A percentile compares a stretch with the other conserved stretches of the same genome.
Evolutionary conservation across 805 yeast species (phyloP).

Genomic region (Wickerhamomyces ciferrii): DNA sequence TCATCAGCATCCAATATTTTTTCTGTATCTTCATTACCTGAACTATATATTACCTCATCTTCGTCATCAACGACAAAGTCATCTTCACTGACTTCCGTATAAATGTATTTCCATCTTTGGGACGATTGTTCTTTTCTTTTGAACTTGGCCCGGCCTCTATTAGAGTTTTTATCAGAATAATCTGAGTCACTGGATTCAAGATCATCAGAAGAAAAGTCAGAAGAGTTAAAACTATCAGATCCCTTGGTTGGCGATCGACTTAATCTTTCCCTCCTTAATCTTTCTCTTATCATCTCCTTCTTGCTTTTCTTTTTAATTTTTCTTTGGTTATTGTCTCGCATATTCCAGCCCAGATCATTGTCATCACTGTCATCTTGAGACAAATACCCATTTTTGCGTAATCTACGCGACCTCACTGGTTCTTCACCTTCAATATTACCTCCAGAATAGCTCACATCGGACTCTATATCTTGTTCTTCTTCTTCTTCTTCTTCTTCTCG

Average conservation of each 20-base stretch:
- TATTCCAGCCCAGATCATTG: too few species aligned
- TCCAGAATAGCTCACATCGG: not conserved
- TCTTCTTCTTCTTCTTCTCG: not conserved
- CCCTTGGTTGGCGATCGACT: too few species aligned
- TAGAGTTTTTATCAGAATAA: not conserved
- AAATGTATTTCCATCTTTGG: too few species aligned
- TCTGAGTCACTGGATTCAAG: not conserved
- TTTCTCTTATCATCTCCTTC: too few species aligned
- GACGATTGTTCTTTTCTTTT: not conserved
- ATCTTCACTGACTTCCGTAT: conserved; percentile 3
- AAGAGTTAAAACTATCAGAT: too few species aligned
- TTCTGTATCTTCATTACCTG: not conserved
- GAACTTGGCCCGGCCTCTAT: not conserved
- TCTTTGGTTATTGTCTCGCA: too few species aligned
- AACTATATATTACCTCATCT: not conserved
- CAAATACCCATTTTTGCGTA: not conserved
- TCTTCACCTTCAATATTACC: not conserved
- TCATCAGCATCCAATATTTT: not conserved
- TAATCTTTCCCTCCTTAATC: too few species aligned
- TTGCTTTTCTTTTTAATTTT: too few species aligned
- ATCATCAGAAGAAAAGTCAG: not conserved
- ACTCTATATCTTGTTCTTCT: not conserved
- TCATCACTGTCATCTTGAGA: not conserved
- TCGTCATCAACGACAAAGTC: conserved; percentile 1
- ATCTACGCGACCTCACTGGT: too few species aligned